Conservation (phyloP, 1,284 basidiomycete genomes). For the Butyriboletus appendiculatus region DNA sequence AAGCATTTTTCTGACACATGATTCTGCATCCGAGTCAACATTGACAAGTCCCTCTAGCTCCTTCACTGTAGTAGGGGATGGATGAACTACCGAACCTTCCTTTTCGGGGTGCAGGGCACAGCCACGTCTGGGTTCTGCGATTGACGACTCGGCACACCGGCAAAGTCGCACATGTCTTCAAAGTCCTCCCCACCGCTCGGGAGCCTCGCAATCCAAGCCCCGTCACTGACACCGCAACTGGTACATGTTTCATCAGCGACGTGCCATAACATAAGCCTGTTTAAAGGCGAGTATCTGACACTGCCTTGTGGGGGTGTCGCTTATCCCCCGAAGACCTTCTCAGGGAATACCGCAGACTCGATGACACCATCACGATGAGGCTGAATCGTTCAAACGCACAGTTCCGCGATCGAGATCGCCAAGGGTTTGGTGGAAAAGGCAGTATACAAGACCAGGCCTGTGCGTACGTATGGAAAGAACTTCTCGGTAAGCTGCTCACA, state of each 20-base stretch:
- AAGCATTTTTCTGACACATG: background rate
- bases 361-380: slow-evolving; percentile 83
- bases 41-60: background rate
- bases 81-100: slow-evolving; percentile 34
- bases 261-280: slow-evolving; percentile 78
- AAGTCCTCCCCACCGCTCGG: slow-evolving; percentile 58
- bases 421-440: slow-evolving; percentile 40
- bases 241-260: slow-evolving; percentile 69
- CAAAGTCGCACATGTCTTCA: slow-evolving; percentile 45
- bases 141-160: slow-evolving; percentile 31
- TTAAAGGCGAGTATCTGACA: slow-evolving; percentile 60
- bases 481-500: slow-evolving; percentile 58
- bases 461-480: slow-evolving; percentile 76
- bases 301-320: slow-evolving; percentile 10
- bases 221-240: slow-evolving; percentile 55
- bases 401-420: slow-evolving; percentile 71
- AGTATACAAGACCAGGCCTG: slow-evolving; percentile 75
- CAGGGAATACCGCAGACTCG: slow-evolving; percentile 81
- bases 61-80: background rate
- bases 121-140: slow-evolving; percentile 23
- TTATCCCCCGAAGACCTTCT: slow-evolving; percentile 64
- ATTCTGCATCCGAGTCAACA: background rate
- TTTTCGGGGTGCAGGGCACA: slow-evolving; percentile 22
- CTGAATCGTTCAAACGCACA: slow-evolving; percentile 82
- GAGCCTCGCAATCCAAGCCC: slow-evolving; percentile 67